Percentiles rank a stretch among this genome's conserved stretches.
phyloP scores from a whole-genome alignment of 169 alveolate species.

The Plasmodium ovale region DNA sequence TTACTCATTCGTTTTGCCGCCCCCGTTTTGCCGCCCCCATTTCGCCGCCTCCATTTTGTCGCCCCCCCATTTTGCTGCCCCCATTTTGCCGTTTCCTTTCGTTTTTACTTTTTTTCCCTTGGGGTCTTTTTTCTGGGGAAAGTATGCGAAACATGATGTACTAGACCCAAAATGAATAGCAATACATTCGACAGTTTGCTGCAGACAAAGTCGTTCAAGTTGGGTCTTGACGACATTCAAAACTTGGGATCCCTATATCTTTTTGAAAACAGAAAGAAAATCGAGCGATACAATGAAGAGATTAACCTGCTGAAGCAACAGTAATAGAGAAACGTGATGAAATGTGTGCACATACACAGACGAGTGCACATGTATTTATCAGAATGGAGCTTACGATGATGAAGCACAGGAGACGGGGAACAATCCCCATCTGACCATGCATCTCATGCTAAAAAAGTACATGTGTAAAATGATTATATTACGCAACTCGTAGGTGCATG shows the following conservation, averaged over 20 bases:
- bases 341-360: background rate
- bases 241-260: slow-evolving; percentile 44
- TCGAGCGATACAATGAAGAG: slow-evolving; percentile 50
- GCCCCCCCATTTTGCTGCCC: no score
- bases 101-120: background rate
- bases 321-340: background rate
- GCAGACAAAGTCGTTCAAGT: slow-evolving; percentile 32
- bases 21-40: no score
- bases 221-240: slow-evolving; percentile 57
- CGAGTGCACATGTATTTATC: background rate
- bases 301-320: slow-evolving; percentile 47
- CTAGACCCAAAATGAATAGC: slow-evolving; percentile 32
- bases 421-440: no score
- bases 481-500: background rate
- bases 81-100: no score
- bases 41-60: no score
- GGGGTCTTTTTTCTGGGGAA: background rate
- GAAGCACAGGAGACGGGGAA: no score
- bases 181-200: slow-evolving; percentile 8
- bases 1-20: no score
- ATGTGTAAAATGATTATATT: no score
- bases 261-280: slow-evolving; percentile 21
- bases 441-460: no score
- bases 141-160: no score
- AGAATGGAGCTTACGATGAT: no score